Conservation (phyloP, 2,329 filamentous ascomycete species). For the Clonostachys rosea region DNA sequence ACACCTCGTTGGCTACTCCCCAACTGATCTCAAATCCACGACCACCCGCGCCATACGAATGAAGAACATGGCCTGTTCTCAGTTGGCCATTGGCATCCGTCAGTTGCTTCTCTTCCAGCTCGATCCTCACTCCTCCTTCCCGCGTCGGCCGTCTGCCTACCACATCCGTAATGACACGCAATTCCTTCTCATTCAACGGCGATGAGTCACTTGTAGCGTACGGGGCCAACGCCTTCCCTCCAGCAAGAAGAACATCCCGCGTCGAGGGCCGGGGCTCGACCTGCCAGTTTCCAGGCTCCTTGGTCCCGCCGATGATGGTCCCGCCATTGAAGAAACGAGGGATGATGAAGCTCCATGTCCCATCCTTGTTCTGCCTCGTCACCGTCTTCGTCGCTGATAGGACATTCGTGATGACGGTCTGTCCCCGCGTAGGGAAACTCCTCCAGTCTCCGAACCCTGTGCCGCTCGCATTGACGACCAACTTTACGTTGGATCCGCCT, state of each 20-base stretch:
- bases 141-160: conserved; percentile 39
- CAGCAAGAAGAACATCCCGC: conserved; percentile 37
- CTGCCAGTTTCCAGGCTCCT: conserved; percentile 52
- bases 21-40: conserved; percentile 58
- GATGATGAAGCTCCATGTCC: conserved; percentile 57
- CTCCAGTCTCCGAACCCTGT: conserved; percentile 22
- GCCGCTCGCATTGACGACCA: conserved; percentile 25
- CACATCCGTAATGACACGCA: conserved; percentile 31
- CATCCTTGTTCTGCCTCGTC: conserved; percentile 58
- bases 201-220: conserved; percentile 7
- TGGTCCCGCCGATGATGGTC: conserved; percentile 62
- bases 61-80: conserved; percentile 27
- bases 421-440: conserved; percentile 26
- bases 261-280: conserved; percentile 37
- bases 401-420: conserved; percentile 30
- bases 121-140: conserved; percentile 44
- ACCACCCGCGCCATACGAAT: conserved; percentile 57
- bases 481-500: conserved; percentile 7
- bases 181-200: conserved; percentile 10
- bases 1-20: conserved; percentile 51
- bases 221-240: conserved; percentile 19
- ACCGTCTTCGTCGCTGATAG: conserved; percentile 29
- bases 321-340: conserved; percentile 56
- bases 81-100: conserved; percentile 6
- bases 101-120: conserved; percentile 33